These are phyloP conservation scores for Salix purpurea DNA, from an alignment of 345 rosid genomes.

Conservation along the genomic window DNA sequence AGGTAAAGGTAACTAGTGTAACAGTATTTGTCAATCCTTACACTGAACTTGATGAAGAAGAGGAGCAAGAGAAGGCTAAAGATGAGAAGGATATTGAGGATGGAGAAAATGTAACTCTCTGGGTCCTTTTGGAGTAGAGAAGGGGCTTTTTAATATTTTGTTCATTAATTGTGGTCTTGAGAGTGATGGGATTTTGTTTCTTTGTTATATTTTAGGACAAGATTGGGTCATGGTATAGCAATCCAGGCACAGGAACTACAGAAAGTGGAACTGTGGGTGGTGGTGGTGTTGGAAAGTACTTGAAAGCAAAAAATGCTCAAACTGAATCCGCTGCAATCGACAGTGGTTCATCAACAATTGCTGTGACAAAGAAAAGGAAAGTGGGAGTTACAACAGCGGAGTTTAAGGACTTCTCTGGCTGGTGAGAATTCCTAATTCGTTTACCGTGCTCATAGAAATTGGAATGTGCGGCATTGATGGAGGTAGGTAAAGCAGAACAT, in stretches of 20 bases:
- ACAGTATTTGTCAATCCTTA: slow-evolving; percentile 85
- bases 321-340: slow-evolving; percentile 32
- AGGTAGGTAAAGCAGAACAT: background rate
- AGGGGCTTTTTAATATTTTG: background rate
- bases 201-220: slow-evolving; percentile 50
- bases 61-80: slow-evolving; percentile 61
- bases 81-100: slow-evolving; percentile 47
- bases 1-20: slow-evolving; percentile 70
- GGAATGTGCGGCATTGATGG: background rate
- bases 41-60: slow-evolving; percentile 73
- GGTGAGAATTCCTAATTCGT: slow-evolving; percentile 41
- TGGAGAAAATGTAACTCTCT: slow-evolving; percentile 51
- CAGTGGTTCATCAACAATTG: slow-evolving; percentile 27
- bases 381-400: slow-evolving; percentile 41
- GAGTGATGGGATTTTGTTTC: slow-evolving; percentile 3
- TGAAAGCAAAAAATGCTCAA: slow-evolving; percentile 51
- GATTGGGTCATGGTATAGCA: slow-evolving; percentile 88
- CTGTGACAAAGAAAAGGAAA: slow-evolving; percentile 63
- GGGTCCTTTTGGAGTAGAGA: background rate
- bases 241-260: slow-evolving; percentile 65
- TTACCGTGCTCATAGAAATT: background rate
- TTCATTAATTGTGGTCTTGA: background rate
- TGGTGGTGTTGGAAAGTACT: slow-evolving; percentile 75
- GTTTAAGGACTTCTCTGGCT: slow-evolving; percentile 73
- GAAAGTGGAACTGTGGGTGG: slow-evolving; percentile 41